Evolutionary conservation across 768 basidiomycete genomes (phyloP), one percentile per base, ranked within the genome.

Genomic region (Butyriboletus loyo): DNA sequence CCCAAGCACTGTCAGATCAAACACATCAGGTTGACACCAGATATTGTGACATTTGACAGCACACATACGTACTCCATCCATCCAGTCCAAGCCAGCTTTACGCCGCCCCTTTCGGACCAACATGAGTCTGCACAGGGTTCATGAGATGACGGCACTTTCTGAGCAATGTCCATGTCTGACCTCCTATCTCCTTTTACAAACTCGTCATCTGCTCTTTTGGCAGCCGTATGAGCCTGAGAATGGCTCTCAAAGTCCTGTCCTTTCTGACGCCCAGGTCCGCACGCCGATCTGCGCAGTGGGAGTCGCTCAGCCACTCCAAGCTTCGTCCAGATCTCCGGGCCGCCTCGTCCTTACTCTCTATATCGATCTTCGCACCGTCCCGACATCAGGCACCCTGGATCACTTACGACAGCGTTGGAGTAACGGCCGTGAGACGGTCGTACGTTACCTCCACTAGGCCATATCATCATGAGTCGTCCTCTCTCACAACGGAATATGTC

Each of bases 391-490:
- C 53, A 62, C 59, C 15, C 27, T 38, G 1, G 7, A 32, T 35
- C 44, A 35, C 24, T 64, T 61, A 61, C 63, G 62, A 50, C 49
- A 64, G n/a, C 34, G 15, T 37, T 50, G 34, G 19, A 46, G 39
- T 11, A 43, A 36, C 47, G 10, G 36, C 44, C 59, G 52, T 59
- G 57, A 49, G 63, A 65, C 30, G 28, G 17, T 11, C 49, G n/a
- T 19, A 19, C 40, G n/a, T 48, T 49, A 40, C 38, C 46, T 43
- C 43, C 42, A 30, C 42, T 28, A 4, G 19, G 28, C n/a, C 19
- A 40, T 42, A 50, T 40, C 55, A 10, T 31, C 49, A 39, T 39
- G 28, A 15, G 15, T 25, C 40, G 10, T 36, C 30, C 35, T 36
- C 25, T 44, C 28, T 28, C 42, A 49, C 46, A 35, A 43, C 35